Conservation (phyloP, 1,284 basidiomycete genomes). For the Cronartium quercuum region DNA sequence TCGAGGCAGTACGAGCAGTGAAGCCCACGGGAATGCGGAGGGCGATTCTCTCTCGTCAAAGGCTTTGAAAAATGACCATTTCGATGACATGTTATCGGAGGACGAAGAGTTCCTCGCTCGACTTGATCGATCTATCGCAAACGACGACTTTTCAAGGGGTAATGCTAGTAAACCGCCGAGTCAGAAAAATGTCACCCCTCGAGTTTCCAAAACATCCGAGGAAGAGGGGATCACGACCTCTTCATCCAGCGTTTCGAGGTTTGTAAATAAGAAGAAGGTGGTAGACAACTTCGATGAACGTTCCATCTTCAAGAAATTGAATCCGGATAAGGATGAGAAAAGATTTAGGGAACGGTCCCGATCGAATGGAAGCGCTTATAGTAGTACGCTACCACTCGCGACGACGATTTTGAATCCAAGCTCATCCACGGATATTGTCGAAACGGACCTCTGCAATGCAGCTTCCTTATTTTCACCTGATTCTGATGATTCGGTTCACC, state of each 20-base stretch:
- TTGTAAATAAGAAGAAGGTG: slow-evolving; percentile 8
- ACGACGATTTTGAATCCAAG: neutral
- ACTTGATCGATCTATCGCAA: neutral
- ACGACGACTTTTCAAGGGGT: neutral
- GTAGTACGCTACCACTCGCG: neutral
- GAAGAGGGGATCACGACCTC: too few relatives aligned
- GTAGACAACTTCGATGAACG: slow-evolving; percentile 30
- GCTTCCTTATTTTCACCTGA: neutral
- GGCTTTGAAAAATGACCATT: neutral
- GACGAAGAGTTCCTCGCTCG: neutral
- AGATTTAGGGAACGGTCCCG: neutral
- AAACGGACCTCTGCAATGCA: neutral
- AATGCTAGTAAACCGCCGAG: neutral
- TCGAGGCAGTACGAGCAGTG: neutral
- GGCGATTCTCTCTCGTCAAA: neutral
- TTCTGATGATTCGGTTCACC: neutral
- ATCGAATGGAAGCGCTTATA: neutral
- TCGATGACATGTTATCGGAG: neutral
- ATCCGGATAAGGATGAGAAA: neutral
- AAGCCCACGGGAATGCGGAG: neutral
- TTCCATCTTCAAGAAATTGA: slow-evolving; percentile 12
- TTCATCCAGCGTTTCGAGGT: slow-evolving; percentile 13
- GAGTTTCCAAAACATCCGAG: neutral
- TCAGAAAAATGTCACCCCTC: neutral
- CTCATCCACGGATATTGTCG: neutral